Base-by-base conservation (phyloP, 1,139 yeast species). In the Geotrichum klebahnii region DNA sequence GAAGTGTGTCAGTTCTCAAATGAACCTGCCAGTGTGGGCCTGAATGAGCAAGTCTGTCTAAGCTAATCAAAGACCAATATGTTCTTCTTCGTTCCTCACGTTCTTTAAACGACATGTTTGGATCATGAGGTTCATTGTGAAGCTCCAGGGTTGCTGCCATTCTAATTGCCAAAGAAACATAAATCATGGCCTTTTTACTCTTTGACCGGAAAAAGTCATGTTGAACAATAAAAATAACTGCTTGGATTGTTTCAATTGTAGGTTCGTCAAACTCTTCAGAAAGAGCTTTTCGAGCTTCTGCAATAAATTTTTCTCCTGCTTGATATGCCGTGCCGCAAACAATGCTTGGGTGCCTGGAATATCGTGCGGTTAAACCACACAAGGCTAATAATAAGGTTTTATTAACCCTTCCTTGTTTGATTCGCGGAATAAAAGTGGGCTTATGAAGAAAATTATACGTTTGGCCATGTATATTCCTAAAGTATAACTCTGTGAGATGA, bases 361-460 rank as follows among this genome's bases (percentile, higher is more conserved):
- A 68, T 42, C 72, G 56, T 1, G 71, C 68, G 2, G 69, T 56
- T 20, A 68, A 59, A 3, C 69, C 70, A 46, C 71, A 67, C 19
- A 68, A 55, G n/a, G 71, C 69, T 33, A 67, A 54, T 5, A 68
- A 59, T 12, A 68, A 58, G 2, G 64, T 63, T 19, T 63, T 63
- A 41, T 59, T 60, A 39, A 67, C 66, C 36, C 59, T 55, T 2
- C 63, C 63, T 9, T 61, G 57, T 20, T 61, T 58, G 28, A 68
- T 52, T 20, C 63, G 53, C 5, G 60, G 59, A 57, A 68, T 60
- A 43, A 68, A 67, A 1, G 68, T 58, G 1, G 68, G 68, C 33
- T 62, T 60, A 55, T 68, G 71, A 16, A 68, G 59, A 49, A 68
- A 67, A 14, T 67, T 63, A 52, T 68, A 68, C 3, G 70, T 67